These are phyloP conservation scores for Pythium oligandrum DNA, from an alignment of 352 stramenopile species.

Conservation along the genomic window DNA sequence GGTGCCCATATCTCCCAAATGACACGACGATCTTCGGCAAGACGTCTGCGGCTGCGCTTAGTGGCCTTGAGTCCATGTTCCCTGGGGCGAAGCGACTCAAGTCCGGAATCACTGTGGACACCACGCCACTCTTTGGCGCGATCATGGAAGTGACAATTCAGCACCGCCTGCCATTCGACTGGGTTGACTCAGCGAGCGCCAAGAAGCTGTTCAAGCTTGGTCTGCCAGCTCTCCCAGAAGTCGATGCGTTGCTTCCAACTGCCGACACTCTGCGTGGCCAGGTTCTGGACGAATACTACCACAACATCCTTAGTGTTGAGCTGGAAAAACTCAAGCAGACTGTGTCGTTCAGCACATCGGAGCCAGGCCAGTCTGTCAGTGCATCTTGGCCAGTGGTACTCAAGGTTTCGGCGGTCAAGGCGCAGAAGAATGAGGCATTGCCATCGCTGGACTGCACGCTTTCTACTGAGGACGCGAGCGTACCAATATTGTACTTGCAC, in stretches of 20 bases:
- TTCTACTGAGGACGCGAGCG: neutral
- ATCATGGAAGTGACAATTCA: conserved; percentile 62
- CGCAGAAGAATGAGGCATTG: neutral
- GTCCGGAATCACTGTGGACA: conserved; percentile 7
- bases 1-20: conserved; percentile 66
- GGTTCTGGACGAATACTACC: conserved; percentile 36
- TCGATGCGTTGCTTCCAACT: conserved; percentile 24
- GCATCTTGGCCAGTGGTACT: no score
- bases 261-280: conserved; percentile 31
- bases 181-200: conserved; percentile 43
- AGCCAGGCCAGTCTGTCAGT: neutral
- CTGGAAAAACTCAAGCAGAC: conserved; percentile 35
- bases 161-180: conserved; percentile 61
- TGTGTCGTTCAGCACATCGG: conserved; percentile 12
- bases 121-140: conserved; percentile 20
- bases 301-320: conserved; percentile 24
- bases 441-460: conserved; percentile 1
- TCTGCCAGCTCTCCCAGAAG: conserved; percentile 6
- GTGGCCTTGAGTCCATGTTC: no score
- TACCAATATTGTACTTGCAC: conserved; percentile 25
- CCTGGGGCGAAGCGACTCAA: conserved; percentile 9
- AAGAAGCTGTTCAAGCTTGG: conserved; percentile 44
- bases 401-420: neutral
- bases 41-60: neutral
- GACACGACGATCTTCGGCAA: conserved; percentile 28